Base-by-base conservation (phyloP, 1,284 basidiomycete species). In the Pseudozyma flocculosa region DNA sequence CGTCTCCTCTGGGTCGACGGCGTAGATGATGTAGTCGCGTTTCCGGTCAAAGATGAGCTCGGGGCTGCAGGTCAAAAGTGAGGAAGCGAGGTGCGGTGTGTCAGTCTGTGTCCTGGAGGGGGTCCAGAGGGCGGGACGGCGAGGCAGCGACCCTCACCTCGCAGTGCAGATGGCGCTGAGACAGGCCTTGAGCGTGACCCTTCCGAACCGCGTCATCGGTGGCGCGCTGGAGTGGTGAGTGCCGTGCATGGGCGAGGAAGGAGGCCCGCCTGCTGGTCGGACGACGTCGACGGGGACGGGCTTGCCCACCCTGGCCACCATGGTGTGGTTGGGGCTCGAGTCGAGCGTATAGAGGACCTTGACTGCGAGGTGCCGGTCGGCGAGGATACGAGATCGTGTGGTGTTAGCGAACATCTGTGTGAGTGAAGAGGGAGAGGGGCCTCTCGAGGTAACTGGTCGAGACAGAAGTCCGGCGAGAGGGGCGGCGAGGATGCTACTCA, bases 261-360 rank as follows among this genome's bases (percentile, higher is more conserved):
- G 30, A 17, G 32, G 44, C 29, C 26, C 26, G 11, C 7, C 26
- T 29, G 26, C 26, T 10, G 51, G 45, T 8, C 19, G 61, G 42
- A 70, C 53, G 32, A 72, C 47, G 5, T 70, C 67, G 39, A 77
- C 70, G 18, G 61, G 52, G 22, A 63, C 40, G 7, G 61, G 61
- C 15, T 50, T 50, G 5, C 61, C 66, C 13, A 61, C 47, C 26
- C 68, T 49, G 7, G 75, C 73, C 1, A 77, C 65, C 72, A 77
- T 71, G 43, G 73, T 75, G 40, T 67, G 64, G 41, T 66, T 56
- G 2, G 68, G 69, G 46, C 61, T 64, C 17, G 70, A 68, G 45
- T 75, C 73, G 40, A 76, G 62, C 42, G 73, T 71, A 45, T 77
- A 77, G 19, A 76, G 56, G 29, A 77, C 71, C 49, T 74, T 76